phyloP scores from a whole-genome alignment of 768 basidiomycete genomes.

The Phaffia tasmanica region DNA sequence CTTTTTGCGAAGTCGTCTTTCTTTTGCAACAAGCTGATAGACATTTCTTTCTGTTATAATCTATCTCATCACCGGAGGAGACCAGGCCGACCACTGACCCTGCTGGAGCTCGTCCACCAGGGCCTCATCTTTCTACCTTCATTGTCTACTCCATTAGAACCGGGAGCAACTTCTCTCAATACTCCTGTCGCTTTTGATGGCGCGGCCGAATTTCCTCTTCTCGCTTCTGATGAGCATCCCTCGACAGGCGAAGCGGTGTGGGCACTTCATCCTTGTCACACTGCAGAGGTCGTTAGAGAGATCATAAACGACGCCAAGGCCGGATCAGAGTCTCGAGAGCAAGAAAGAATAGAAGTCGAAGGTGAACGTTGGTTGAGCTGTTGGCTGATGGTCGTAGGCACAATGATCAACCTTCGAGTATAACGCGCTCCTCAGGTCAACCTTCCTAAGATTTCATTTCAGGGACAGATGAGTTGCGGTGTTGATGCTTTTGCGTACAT shows the following conservation, averaged over 20 bases:
- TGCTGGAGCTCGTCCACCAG: slow-evolving; percentile 50
- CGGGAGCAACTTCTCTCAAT: slow-evolving; percentile 35
- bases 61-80: slow-evolving; percentile 26
- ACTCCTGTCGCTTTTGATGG: slow-evolving; percentile 22
- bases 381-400: slow-evolving; percentile 68
- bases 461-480: too few species aligned
- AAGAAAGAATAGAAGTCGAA: background rate
- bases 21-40: slow-evolving; percentile 3
- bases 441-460: too few species aligned
- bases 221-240: slow-evolving; percentile 83
- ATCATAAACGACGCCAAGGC: slow-evolving; percentile 41
- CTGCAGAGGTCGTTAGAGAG: slow-evolving; percentile 54
- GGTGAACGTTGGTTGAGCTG: slow-evolving; percentile 41
- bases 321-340: slow-evolving; percentile 2
- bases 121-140: slow-evolving; percentile 41
- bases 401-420: slow-evolving; percentile 44
- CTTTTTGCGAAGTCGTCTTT: slow-evolving; percentile 6
- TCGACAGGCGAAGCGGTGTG: slow-evolving; percentile 61
- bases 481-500: too few species aligned
- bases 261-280: slow-evolving; percentile 83
- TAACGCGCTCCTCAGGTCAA: too few species aligned
- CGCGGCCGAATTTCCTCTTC: slow-evolving; percentile 50
- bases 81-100: slow-evolving; percentile 57
- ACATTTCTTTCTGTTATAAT: background rate
- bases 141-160: slow-evolving; percentile 37